Conservation (phyloP, 108 stramenopile species). For the Ochromonas danica region DNA sequence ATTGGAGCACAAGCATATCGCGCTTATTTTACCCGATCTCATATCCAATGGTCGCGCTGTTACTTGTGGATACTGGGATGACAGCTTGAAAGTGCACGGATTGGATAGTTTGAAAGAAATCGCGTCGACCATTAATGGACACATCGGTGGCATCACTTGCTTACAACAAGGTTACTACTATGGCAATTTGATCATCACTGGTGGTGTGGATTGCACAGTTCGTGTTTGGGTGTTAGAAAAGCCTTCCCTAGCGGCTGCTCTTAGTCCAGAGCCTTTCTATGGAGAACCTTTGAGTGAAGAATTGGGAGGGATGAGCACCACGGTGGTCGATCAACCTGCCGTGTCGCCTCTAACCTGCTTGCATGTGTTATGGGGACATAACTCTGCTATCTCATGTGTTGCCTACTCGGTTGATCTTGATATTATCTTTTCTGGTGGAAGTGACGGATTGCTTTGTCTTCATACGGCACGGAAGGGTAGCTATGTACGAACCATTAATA, state of each 20-base stretch:
- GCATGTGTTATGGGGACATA: constrained; percentile 47
- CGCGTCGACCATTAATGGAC: constrained; percentile 35
- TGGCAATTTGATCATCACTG: constrained; percentile 41
- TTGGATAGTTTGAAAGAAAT: constrained; percentile 31
- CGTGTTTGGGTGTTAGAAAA: constrained; percentile 55
- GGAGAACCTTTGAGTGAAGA: neutral
- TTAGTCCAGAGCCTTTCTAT: constrained; percentile 21
- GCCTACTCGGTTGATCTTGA: constrained; percentile 31
- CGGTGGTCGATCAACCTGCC: neutral
- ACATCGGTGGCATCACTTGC: constrained; percentile 43
- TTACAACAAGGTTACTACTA: constrained; percentile 38
- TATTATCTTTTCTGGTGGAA: constrained; percentile 12
- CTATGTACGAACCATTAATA: constrained; percentile 12
- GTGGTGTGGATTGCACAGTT: constrained; percentile 48
- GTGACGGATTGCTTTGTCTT: constrained; percentile 37
- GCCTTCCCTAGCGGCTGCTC: constrained; percentile 36
- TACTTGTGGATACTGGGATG: constrained; percentile 55
- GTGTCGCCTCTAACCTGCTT: constrained; percentile 39
- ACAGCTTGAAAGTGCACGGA: constrained; percentile 38
- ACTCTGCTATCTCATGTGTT: constrained; percentile 47
- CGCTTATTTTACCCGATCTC: too few relatives aligned
- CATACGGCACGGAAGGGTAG: constrained; percentile 32
- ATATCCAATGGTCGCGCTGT: neutral
- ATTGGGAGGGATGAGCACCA: neutral
- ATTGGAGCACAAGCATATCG: too few relatives aligned